Percentiles rank a stretch among this genome's conserved stretches.
These are phyloP conservation scores for Neurospora sp. DNA, from an alignment of 495 filamentous ascomycete species.

Conservation along the genomic window DNA sequence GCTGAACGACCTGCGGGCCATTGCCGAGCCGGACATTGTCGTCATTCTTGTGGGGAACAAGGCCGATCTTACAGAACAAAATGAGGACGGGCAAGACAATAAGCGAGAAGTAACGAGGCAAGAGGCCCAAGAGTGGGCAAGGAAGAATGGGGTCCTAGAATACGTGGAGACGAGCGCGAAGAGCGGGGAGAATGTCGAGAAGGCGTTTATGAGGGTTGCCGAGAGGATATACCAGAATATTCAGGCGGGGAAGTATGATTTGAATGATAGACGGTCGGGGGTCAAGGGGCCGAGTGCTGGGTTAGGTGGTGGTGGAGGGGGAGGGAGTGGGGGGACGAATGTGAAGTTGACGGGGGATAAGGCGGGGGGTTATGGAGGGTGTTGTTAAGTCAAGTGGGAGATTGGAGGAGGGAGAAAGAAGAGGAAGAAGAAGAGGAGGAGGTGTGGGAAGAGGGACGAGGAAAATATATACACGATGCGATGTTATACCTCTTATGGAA, in stretches of 20 bases:
- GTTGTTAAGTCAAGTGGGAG: conserved; percentile 7
- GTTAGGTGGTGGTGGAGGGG: conserved; percentile 1
- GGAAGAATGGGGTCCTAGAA: conserved; percentile 65
- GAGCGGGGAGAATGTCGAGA: conserved; percentile 83
- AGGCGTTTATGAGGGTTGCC: conserved; percentile 84
- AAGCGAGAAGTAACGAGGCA: conserved; percentile 65
- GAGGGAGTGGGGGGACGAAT: conserved; percentile 39
- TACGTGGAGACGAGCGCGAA: conserved; percentile 97
- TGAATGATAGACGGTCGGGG: conserved; percentile 88
- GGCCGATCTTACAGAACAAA: conserved; percentile 55
- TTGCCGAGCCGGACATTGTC: conserved; percentile 88
- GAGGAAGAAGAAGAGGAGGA: background rate
- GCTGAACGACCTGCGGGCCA: conserved; percentile 84
- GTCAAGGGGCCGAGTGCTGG: conserved; percentile 52
- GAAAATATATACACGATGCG: background rate
- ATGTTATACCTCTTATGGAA: background rate
- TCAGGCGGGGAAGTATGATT: conserved; percentile 81
- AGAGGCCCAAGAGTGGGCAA: conserved; percentile 85
- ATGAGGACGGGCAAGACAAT: conserved; percentile 30
- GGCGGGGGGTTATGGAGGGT: conserved; percentile 17
- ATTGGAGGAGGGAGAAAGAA: background rate
- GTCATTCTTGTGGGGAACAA: conserved; percentile 96
- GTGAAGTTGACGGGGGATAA: conserved; percentile 30
- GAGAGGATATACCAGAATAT: conserved; percentile 94
- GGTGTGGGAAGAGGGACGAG: background rate